Percentiles rank a stretch among this genome's conserved stretches.
Conservation (phyloP, 805 yeast species). For the Saturnispora kantuleensis region DNA sequence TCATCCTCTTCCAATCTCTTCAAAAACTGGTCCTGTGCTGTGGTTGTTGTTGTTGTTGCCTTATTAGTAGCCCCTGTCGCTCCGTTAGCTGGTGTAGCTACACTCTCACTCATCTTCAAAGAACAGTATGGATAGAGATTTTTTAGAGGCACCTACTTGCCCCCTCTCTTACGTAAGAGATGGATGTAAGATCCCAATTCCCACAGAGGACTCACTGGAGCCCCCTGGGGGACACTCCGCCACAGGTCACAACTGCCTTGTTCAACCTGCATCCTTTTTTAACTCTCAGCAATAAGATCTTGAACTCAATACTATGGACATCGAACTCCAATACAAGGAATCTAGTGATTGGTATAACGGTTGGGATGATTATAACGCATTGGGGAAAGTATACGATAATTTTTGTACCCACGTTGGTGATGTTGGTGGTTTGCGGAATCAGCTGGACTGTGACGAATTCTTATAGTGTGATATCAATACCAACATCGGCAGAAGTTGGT, state of each 20-base stretch:
- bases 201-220: neutral
- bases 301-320: conserved; percentile 47
- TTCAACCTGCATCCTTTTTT: conserved; percentile 40
- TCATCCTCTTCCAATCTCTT: conserved; percentile 90
- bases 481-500: neutral
- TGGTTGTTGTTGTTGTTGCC: neutral
- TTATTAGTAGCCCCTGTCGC: neutral
- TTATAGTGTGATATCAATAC: conserved; percentile 10
- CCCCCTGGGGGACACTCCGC: conserved; percentile 21
- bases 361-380: conserved; percentile 31
- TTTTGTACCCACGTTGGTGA: conserved; percentile 31
- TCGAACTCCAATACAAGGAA: conserved; percentile 40
- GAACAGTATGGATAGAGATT: too few species aligned
- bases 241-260: conserved; percentile 37
- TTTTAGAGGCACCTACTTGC: too few species aligned
- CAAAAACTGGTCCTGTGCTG: conserved; percentile 26
- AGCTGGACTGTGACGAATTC: conserved; percentile 39
- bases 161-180: neutral
- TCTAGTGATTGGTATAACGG: conserved; percentile 31
- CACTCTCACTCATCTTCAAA: too few species aligned
- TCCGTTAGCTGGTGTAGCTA: too few species aligned
- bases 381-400: conserved; percentile 32
- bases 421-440: conserved; percentile 29
- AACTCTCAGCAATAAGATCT: conserved; percentile 32
- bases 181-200: neutral